Evolutionary conservation across 176 grass and related monocot species (phyloP).

Genomic region (barley (Hordeum vulgare)): MorexV3_pseudomolecules_assembly NC_058519.1:487195017-487195516

Average conservation of each 20-base stretch:
- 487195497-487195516: conserved; percentile 40
- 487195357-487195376: conserved; percentile 57
- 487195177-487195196: conserved; percentile 24
- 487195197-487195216: conserved; percentile 58
- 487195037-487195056: background rate
- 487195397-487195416: conserved; percentile 39
- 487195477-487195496: conserved; percentile 48
- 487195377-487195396: conserved; percentile 17
- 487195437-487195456: conserved; percentile 55
- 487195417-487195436: conserved; percentile 44
- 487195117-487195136: conserved; percentile 57
- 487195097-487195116: conserved; percentile 56
- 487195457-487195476: conserved; percentile 60
- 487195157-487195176: background rate
- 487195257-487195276: conserved; percentile 36
- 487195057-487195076: conserved; percentile 25
- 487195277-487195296: conserved; percentile 24
- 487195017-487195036: conserved; percentile 84
- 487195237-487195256: conserved; percentile 61
- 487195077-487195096: conserved; percentile 65
- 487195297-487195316: conserved; percentile 35
- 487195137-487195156: conserved; percentile 32
- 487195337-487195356: conserved; percentile 73
- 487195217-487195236: conserved; percentile 40
- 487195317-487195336: conserved; percentile 31